phyloP scores from a whole-genome alignment of 2,329 filamentous ascomycete species.

The Fusarium caatingaense region DNA sequence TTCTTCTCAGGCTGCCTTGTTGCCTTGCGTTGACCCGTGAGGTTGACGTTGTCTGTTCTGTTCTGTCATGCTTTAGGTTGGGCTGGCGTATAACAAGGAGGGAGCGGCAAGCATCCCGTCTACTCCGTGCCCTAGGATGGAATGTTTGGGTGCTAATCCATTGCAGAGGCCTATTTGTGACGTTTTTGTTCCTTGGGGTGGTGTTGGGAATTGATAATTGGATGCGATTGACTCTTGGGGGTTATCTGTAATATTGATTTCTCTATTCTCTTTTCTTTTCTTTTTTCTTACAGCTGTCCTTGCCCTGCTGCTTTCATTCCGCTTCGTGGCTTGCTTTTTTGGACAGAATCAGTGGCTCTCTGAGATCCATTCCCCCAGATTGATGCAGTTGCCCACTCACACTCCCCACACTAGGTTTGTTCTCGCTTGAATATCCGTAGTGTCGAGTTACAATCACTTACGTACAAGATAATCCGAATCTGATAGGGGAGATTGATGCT shows the following conservation, averaged over 20 bases:
- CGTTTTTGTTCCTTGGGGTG: neutral
- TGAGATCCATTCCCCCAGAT: slow-evolving; percentile 32
- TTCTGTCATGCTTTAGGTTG: neutral
- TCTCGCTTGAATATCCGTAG: slow-evolving; percentile 11
- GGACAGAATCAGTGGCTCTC: slow-evolving; percentile 30
- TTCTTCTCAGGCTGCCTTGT: slow-evolving; percentile 14
- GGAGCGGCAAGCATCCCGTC: slow-evolving; percentile 12
- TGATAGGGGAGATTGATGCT: neutral
- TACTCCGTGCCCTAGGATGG: slow-evolving; percentile 9
- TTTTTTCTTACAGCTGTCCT: slow-evolving; percentile 18
- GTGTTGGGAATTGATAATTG: neutral
- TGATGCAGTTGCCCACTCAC: slow-evolving; percentile 33
- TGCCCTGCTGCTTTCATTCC: slow-evolving; percentile 8
- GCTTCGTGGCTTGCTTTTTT: slow-evolving; percentile 27
- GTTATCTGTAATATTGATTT: neutral
- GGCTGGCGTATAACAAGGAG: slow-evolving; percentile 1
- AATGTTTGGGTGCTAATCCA: slow-evolving; percentile 1
- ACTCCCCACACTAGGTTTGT: slow-evolving; percentile 17
- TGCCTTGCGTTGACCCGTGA: slow-evolving; percentile 27
- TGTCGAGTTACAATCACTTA: slow-evolving; percentile 26
- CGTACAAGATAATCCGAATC: slow-evolving; percentile 10
- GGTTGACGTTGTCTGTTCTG: neutral
- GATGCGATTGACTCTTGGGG: neutral
- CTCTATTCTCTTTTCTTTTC: neutral
- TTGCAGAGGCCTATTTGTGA: neutral